These are phyloP conservation scores for Fusarium concolor DNA, from an alignment of 2,329 filamentous ascomycete genomes.

Conservation along the genomic window DNA sequence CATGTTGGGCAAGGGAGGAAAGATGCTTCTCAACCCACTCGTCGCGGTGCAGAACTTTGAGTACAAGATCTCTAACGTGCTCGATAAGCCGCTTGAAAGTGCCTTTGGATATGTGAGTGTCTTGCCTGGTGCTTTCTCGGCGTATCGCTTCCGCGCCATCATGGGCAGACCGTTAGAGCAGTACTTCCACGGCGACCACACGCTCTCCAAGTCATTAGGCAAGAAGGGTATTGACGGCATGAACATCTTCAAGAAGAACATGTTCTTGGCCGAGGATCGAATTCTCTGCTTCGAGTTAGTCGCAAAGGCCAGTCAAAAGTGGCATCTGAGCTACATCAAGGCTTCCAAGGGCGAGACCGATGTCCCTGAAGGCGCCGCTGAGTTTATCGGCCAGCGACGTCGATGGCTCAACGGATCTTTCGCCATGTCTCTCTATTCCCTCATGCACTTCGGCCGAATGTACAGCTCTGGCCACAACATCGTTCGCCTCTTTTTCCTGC, in stretches of 20 bases:
- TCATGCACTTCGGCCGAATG: slow-evolving; percentile 42
- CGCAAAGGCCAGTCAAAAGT: slow-evolving; percentile 43
- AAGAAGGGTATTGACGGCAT: slow-evolving; percentile 45
- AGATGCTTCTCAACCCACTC: slow-evolving; percentile 41
- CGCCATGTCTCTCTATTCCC: slow-evolving; percentile 42
- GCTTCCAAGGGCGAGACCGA: slow-evolving; percentile 44
- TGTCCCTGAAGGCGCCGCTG: slow-evolving; percentile 41
- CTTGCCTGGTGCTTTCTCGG: slow-evolving; percentile 42
- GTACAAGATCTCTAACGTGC: slow-evolving; percentile 45
- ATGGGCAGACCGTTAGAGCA: slow-evolving; percentile 43
- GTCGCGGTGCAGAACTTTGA: slow-evolving; percentile 45
- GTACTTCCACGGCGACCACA: slow-evolving; percentile 44
- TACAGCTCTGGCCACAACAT: slow-evolving; percentile 42
- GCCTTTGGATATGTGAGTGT: slow-evolving; percentile 44
- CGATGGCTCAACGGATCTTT: slow-evolving; percentile 44
- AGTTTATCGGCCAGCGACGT: slow-evolving; percentile 42
- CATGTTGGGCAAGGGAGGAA: slow-evolving; percentile 41
- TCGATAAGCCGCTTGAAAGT: slow-evolving; percentile 43
- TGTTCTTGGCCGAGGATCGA: slow-evolving; percentile 43
- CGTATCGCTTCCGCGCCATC: slow-evolving; percentile 42
- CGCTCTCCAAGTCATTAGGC: slow-evolving; percentile 41
- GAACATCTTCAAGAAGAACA: slow-evolving; percentile 47
- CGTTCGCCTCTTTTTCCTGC: slow-evolving; percentile 41
- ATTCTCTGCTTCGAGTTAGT: slow-evolving; percentile 45
- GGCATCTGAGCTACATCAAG: slow-evolving; percentile 45